Evolutionary conservation across 352 stramenopile genomes (phyloP).

Genomic region (Pythium inflatum): DNA sequence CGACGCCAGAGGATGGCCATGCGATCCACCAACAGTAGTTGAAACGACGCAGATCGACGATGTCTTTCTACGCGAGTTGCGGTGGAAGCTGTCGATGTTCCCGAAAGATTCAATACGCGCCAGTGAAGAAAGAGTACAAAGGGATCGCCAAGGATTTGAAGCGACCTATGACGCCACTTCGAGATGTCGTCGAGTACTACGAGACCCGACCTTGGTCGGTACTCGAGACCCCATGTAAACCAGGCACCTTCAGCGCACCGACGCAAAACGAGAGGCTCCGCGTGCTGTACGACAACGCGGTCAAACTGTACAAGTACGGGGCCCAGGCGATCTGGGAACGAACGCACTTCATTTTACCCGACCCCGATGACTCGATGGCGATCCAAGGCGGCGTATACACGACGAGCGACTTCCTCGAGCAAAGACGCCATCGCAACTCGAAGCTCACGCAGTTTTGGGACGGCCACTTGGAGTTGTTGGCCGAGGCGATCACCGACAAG

Average conservation of each 20-base stretch:
- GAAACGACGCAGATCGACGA: neutral
- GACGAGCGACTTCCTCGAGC: neutral
- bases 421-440: constrained; percentile 1
- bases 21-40: neutral
- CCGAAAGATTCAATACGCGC: neutral
- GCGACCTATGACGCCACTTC: neutral
- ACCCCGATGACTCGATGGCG: neutral
- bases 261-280: neutral
- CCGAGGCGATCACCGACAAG: neutral
- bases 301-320: neutral
- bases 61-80: constrained; percentile 1
- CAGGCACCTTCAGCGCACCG: neutral
- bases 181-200: neutral
- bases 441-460: neutral
- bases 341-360: constrained; percentile 3
- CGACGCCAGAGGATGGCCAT: neutral
- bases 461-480: neutral
- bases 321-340: constrained; percentile 2
- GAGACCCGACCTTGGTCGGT: neutral
- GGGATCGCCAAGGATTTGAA: neutral
- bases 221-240: neutral
- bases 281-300: neutral
- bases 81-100: neutral
- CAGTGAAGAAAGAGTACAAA: neutral
- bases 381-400: neutral